phyloP scores from a whole-genome alignment of 148 eudicot species.

The Oxyria digyna region DNA sequence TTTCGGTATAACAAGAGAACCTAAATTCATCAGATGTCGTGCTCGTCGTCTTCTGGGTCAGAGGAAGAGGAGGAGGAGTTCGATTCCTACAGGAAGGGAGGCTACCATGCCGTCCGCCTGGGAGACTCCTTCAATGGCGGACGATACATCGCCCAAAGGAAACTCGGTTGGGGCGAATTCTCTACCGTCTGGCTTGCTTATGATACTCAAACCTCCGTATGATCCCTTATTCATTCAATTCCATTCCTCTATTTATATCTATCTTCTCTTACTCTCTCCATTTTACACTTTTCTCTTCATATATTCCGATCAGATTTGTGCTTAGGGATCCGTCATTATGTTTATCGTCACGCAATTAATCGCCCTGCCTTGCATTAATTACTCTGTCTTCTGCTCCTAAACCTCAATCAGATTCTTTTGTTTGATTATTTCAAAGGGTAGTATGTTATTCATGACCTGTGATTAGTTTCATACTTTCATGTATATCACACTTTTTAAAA shows the following conservation, averaged over 20 bases:
- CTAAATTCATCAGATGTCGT: slow-evolving; percentile 25
- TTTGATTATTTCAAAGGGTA: not conserved
- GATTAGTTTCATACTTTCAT: not conserved
- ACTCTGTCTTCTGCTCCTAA: not conserved
- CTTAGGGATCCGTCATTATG: not conserved
- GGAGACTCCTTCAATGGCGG: slow-evolving; percentile 74
- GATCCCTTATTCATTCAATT: slow-evolving; percentile 12
- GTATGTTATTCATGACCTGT: not conserved
- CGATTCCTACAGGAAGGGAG: slow-evolving; percentile 78
- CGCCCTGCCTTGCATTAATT: not conserved
- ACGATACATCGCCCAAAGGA: slow-evolving; percentile 72
- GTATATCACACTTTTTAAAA: not conserved
- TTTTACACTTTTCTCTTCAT: not conserved
- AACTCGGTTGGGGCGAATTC: slow-evolving; percentile 90
- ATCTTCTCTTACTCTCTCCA: not conserved
- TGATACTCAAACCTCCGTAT: slow-evolving; percentile 54
- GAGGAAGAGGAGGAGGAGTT: slow-evolving; percentile 60
- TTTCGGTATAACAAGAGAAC: not conserved
- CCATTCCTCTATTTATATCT: not conserved
- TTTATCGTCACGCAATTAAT: not conserved
- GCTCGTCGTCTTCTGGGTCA: slow-evolving; percentile 83
- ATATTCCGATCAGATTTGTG: not conserved
- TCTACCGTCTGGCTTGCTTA: slow-evolving; percentile 95
- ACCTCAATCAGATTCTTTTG: not conserved
- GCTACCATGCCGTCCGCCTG: slow-evolving; percentile 75